A percentile compares a stretch with the other conserved stretches of the same genome.
phyloP scores from a whole-genome alignment of 192 early-diverging fungal genomes.

The Coemansia sp. region DNA sequence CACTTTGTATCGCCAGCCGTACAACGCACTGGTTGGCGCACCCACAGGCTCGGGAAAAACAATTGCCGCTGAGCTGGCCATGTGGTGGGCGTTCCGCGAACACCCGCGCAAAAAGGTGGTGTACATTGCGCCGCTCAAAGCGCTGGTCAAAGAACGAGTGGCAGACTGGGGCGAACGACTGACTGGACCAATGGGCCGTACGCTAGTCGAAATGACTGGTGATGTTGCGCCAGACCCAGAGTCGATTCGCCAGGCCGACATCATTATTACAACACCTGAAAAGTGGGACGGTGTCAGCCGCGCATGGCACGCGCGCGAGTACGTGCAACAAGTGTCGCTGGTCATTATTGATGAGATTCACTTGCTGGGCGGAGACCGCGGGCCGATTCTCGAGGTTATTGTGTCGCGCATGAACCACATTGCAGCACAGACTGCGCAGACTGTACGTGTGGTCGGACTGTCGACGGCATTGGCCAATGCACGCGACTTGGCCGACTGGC shows the following conservation, averaged over 20 bases:
- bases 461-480: conserved; percentile 98
- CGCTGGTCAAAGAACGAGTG: conserved; percentile 93
- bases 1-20: conserved; percentile 81
- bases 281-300: conserved; percentile 99
- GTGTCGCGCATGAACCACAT: conserved; percentile 99
- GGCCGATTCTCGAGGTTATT: conserved; percentile 96
- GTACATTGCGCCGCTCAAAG: conserved; percentile 98
- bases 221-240: conserved; percentile 92
- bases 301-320: conserved; percentile 85
- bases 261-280: conserved; percentile 97
- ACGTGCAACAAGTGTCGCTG: conserved; percentile 82
- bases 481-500: conserved; percentile 93
- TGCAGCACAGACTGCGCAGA: conserved; percentile 67
- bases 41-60: conserved; percentile 99
- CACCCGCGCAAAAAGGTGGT: conserved; percentile 80
- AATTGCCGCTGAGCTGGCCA: conserved; percentile 91
- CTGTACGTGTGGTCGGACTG: conserved; percentile 91
- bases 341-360: conserved; percentile 99
- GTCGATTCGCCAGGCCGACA: conserved; percentile 84
- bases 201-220: conserved; percentile 92
- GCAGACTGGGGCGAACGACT: conserved; percentile 82
- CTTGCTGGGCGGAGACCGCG: conserved; percentile 92
- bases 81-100: conserved; percentile 92
- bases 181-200: conserved; percentile 69
- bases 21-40: conserved; percentile 90